Percentiles rank a stretch among this genome's conserved stretches.
Evolutionary conservation across 1,284 basidiomycete genomes (phyloP).

Genomic region (Irpex sp.): DNA sequence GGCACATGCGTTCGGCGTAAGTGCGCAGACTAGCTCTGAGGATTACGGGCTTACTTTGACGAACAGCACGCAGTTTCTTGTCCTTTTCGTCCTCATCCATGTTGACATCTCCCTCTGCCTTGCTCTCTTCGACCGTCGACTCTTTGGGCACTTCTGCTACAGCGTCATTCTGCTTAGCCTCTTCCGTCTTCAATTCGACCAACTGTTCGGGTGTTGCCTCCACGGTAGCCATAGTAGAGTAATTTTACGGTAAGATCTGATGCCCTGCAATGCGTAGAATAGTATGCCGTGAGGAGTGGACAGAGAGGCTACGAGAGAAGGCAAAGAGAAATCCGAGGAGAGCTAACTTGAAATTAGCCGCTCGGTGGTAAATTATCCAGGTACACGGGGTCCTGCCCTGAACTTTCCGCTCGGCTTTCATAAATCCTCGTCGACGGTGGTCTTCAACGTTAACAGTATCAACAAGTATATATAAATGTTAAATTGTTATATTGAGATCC

Average conservation of each 20-base stretch:
- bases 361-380: too few species aligned
- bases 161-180: conserved; percentile 1
- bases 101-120: conserved; percentile 8
- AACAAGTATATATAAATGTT: too few species aligned
- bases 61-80: conserved; percentile 39
- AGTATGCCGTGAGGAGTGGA: too few species aligned
- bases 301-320: too few species aligned
- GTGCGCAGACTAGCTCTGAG: not conserved
- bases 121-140: conserved; percentile 4
- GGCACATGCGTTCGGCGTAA: not conserved
- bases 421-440: too few species aligned
- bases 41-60: conserved; percentile 39
- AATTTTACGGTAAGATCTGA: not conserved
- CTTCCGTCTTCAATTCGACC: conserved; percentile 12
- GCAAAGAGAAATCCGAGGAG: too few species aligned
- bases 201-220: conserved; percentile 8
- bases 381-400: too few species aligned
- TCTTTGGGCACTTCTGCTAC: conserved; percentile 2
- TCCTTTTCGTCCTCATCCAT: conserved; percentile 24
- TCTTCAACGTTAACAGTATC: too few species aligned
- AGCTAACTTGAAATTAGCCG: too few species aligned
- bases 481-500: too few species aligned
- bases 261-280: not conserved
- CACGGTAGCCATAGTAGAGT: conserved; percentile 4
- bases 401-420: too few species aligned